Base-by-base conservation (phyloP, 345 rosid species). In the Cardiospermum halicacabum region DNA sequence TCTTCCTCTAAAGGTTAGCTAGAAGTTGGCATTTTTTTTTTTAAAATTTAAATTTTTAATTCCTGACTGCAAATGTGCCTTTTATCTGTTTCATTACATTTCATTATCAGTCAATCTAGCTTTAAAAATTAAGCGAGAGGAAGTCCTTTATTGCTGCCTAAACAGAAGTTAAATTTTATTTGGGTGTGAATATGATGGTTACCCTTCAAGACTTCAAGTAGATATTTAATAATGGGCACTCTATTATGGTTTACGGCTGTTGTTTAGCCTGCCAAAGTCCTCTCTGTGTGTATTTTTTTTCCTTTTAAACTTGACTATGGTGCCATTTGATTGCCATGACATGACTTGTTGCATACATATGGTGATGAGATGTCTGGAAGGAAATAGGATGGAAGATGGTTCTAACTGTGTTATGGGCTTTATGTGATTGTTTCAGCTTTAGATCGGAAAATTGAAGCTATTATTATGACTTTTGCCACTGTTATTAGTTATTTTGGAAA, bases 1-100 rank as follows among this genome's bases (percentile, higher is more conserved):
- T 56, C 72, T 65, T 71, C 77, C 53, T 83, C 93, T 21, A 82
- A 78, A 86, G 97, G 99, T 89, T 56, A 59, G 57, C 48, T n/a
- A n/a, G n/a, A 51, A 51, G 7, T 40, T 53, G 60, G 15, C 58
- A 22, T 7, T 60, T 26, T 4, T 26, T 11, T 60, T 60, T 43
- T n/a, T n/a, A n/a, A n/a, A n/a, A n/a, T n/a, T n/a, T n/a, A n/a
- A n/a, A 5, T 60, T 53, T 24, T 64, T 24, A 50, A 5, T n/a
- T 30, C 31, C 10, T 26, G n/a, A n/a, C 10, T 43, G 1, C 28
- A 27, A 18, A 6, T 32, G 36, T 16, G 36, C 12, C 5, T 26
- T 25, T 25, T 10, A 15, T 19, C 15, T 10, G 27, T 27, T 67
- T 26, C 18, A 21, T 11, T 27, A 26, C 21, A 24, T 47, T n/a